A percentile compares a stretch with the other conserved stretches of the same genome.
Conservation (phyloP, 2,329 filamentous ascomycete species). For the Colletotrichum aenigma region DNA sequence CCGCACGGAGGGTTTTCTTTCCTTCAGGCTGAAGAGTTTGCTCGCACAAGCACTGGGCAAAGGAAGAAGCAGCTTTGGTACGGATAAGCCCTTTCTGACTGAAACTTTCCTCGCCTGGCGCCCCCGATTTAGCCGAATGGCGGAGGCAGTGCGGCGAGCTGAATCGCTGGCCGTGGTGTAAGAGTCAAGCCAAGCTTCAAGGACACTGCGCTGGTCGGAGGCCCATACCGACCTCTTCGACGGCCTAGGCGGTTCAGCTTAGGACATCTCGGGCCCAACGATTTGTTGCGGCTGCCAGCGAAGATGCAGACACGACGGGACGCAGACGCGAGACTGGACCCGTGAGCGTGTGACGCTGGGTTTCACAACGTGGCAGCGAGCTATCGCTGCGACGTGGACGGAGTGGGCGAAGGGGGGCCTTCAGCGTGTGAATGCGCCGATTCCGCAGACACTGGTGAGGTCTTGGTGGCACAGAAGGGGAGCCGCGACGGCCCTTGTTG, state of each 20-base stretch:
- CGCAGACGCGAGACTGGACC: neutral
- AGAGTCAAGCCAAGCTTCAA: neutral
- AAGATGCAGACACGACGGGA: neutral
- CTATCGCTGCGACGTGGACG: neutral
- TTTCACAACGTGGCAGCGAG: slow-evolving; percentile 6
- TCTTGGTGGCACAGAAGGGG: neutral
- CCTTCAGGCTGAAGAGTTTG: neutral
- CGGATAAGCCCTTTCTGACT: neutral
- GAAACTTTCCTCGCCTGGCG: neutral
- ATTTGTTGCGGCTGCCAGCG: neutral
- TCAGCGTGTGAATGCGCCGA: neutral
- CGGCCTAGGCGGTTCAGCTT: neutral
- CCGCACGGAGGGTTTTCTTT: neutral
- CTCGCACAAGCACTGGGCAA: neutral
- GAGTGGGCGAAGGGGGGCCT: neutral
- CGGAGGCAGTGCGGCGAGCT: neutral
- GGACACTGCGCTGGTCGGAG: neutral
- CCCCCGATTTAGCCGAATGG: neutral
- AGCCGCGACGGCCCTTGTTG: neutral
- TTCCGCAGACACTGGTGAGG: slow-evolving; percentile 6
- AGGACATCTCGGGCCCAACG: neutral
- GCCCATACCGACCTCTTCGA: neutral
- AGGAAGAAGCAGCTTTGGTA: neutral
- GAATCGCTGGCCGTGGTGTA: neutral
- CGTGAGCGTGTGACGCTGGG: neutral